Evolutionary conservation across 23 red algal genomes (phyloP).

Genomic region (Gracilaria domingensis): DNA sequence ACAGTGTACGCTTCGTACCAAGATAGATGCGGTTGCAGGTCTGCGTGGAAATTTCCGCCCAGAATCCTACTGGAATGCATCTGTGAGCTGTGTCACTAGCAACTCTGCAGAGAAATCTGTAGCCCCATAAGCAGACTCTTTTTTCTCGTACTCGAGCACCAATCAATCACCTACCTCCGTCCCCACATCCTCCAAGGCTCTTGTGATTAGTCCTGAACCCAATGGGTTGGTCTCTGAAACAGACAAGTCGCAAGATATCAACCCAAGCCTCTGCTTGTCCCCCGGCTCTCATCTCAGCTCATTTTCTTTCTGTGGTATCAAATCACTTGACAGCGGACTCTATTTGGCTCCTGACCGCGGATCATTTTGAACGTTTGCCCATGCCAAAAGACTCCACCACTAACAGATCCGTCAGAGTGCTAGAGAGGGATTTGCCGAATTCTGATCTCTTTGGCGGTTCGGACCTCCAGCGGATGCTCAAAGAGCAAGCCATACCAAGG

Average conservation of each 20-base stretch:
- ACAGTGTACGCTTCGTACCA: too few relatives aligned
- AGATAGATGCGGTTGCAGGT: too few relatives aligned
- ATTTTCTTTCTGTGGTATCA: neutral
- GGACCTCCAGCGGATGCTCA: slow-evolving; percentile 19
- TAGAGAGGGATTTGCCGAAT: neutral
- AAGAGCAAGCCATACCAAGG: slow-evolving; percentile 10
- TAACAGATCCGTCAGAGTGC: neutral
- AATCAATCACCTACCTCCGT: too few relatives aligned
- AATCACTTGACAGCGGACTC: neutral
- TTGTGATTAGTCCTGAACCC: too few relatives aligned
- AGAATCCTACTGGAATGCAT: too few relatives aligned
- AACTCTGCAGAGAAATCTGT: too few relatives aligned
- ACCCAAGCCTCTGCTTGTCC: neutral
- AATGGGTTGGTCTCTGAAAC: neutral
- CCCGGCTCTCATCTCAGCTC: neutral
- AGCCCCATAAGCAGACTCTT: too few relatives aligned
- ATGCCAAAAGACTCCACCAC: neutral
- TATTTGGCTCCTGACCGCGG: too few relatives aligned
- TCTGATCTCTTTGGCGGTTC: neutral
- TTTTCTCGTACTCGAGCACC: too few relatives aligned
- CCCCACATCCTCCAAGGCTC: too few relatives aligned
- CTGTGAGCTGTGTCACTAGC: too few relatives aligned
- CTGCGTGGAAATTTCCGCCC: too few relatives aligned
- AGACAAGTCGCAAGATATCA: neutral
- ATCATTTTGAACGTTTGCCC: neutral